phyloP scores from a whole-genome alignment of 2,329 filamentous ascomycete genomes.

The Phoma herbarum region DNA sequence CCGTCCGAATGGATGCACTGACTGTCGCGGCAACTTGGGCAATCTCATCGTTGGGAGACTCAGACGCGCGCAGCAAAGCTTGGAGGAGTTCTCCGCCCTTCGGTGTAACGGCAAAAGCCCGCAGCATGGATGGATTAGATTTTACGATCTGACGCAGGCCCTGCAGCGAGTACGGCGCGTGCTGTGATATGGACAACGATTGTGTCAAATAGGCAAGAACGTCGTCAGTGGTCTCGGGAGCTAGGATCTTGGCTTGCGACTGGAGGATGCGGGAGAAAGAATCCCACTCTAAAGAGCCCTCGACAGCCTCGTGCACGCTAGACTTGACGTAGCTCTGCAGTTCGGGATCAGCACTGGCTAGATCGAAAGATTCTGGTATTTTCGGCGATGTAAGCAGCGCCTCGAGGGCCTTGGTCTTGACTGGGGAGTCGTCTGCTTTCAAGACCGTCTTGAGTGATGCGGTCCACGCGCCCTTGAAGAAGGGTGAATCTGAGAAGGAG shows the following conservation, averaged over 20 bases:
- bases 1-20: conserved; percentile 48
- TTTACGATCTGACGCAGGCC: conserved; percentile 57
- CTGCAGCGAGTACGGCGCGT: conserved; percentile 50
- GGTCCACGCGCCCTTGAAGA: conserved; percentile 45
- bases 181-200: conserved; percentile 49
- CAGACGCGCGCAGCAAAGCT: conserved; percentile 62
- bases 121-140: conserved; percentile 53
- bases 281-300: conserved; percentile 48
- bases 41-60: conserved; percentile 62
- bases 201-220: conserved; percentile 52
- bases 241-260: conserved; percentile 44
- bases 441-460: conserved; percentile 42
- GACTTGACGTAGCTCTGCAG: conserved; percentile 49
- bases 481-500: conserved; percentile 48
- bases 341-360: conserved; percentile 47
- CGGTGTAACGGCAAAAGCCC: conserved; percentile 54
- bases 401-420: conserved; percentile 42
- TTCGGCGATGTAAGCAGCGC: conserved; percentile 48
- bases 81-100: conserved; percentile 62
- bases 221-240: conserved; percentile 49
- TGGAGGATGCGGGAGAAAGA: conserved; percentile 50
- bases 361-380: conserved; percentile 46
- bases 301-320: conserved; percentile 42
- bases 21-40: conserved; percentile 54
- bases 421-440: conserved; percentile 37